Base-by-base conservation (phyloP, 2,329 filamentous ascomycete species). In the Aureobasidium sp. region DNA sequence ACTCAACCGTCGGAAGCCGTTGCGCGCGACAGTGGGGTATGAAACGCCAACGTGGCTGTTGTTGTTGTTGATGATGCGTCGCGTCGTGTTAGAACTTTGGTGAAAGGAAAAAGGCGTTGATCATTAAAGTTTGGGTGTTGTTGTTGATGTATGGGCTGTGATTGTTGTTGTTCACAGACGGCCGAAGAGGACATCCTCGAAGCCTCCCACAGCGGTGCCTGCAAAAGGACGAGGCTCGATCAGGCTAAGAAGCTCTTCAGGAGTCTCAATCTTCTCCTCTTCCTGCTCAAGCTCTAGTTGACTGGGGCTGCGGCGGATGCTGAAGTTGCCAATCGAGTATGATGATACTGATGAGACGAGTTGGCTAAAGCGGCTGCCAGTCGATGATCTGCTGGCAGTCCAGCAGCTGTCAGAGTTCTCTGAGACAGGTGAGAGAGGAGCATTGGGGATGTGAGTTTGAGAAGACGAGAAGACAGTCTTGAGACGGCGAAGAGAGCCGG, bases 221-320 rank as follows among this genome's bases (percentile, higher is more conserved):
- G 57, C 55, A 8, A 61, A 56, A n/a, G 67, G 67, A 29, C 67
- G 55, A 17, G 67, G 67, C 63, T 69, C 67, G 32, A 68, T 64
- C 59, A 69, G 24, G 44, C 32, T 57, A 26, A 61, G 61, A 5
- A 67, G 61, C 60, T 66, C 67, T 34, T 65, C 62, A 24, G 56
- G 60, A 46, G 64, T 67, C 15, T 44, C 37, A 10, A 63, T 61
- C 15, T 62, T 62, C 61, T 69, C 67, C 64, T 69, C 67, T 57
- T 67, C 67, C 27, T 68, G 62, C 62, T 66, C 65, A 27, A 69
- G 63, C 44, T 68, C 67, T n/a, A 65, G 43, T 43, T 60, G 53
- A 62, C 66, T 67, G 15, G 66, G 67, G 43, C 65, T 66, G 41
- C 67, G 67, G 32, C 64, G 63, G 27, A 67, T 60, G 63, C 66